Evolutionary conservation across 805 yeast species (phyloP).

Genomic region (Ogataea sp.): DNA sequence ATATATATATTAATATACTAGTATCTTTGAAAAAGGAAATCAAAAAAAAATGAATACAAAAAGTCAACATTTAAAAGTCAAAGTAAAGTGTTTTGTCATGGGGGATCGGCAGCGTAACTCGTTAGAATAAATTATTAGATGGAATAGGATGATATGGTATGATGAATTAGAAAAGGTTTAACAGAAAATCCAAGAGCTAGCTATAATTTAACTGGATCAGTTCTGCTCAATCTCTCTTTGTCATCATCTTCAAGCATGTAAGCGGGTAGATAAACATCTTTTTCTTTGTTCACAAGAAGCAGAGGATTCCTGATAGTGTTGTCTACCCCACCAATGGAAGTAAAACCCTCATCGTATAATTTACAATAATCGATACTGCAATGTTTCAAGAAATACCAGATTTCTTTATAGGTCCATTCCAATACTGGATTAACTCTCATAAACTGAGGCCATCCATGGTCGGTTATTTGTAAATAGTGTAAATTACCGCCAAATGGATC

Average conservation of each 20-base stretch:
- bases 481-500: constrained; percentile 76
- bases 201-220: constrained; percentile 1
- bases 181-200: background rate
- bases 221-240: constrained; percentile 42
- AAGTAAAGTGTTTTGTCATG: too few species aligned
- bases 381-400: constrained; percentile 74
- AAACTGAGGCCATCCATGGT: constrained; percentile 87
- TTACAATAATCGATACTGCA: constrained; percentile 60
- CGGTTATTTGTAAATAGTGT: constrained; percentile 62
- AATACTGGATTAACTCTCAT: constrained; percentile 80
- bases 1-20: too few species aligned
- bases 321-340: constrained; percentile 77
- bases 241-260: constrained; percentile 52
- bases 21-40: too few species aligned
- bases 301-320: constrained; percentile 70
- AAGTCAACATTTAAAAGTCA: too few species aligned
- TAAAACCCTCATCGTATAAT: constrained; percentile 77
- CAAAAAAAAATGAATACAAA: too few species aligned
- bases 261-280: constrained; percentile 37
- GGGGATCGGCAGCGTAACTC: too few species aligned
- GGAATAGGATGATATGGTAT: background rate
- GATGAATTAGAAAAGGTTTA: background rate
- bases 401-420: constrained; percentile 76
- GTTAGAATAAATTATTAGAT: too few species aligned
- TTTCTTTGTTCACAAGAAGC: constrained; percentile 19